Evolutionary conservation across 1,284 basidiomycete species (phyloP), one percentile per base, ranked within the genome.

Genomic region (Irpex sp.): DNA sequence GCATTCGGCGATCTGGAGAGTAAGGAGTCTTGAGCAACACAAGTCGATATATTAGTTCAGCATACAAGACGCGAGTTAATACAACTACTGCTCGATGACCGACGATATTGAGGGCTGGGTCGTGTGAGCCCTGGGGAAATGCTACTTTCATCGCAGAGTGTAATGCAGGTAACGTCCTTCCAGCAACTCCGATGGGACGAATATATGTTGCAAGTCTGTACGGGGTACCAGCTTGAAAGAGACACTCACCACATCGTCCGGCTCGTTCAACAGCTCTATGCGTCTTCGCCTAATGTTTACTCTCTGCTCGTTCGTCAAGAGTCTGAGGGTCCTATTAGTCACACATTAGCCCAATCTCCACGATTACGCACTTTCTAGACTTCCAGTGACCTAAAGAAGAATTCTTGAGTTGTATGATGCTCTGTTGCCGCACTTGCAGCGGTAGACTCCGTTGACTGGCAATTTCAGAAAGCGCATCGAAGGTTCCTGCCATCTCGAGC

Each of bases 341-440:
- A 13, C 13, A n/a, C 6, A 38, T n/a, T 21, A 17, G 4, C 3
- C 9, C 13, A 15, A 19, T 7, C 36, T 4, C 5, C 13, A 57
- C 26, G n/a, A 59, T 40, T 44, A 40, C 82, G 68, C 67, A 91
- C 92, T 85, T 91, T 75, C 86, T 78, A 34, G 87, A 87, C 71
- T 82, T 80, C 91, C 91, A 93, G 68, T 89, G 86, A 59, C 75
- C 76, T 4, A 85, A 70, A 5, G 85, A 87, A 1, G 81, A 78
- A 67, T 93, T 93, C 74, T 93, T 93, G 75, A 93, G 89, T 70
- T 93, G 91, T 62, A 93, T 91, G 66, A 92, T 91, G 49, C 87
- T 84, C 70, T 89, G 87, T 69, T 91, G 85, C 51, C 91, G 85
- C 56, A 92, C 81, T n/a, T 77, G 76, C 34, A 91, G 72, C 15